A percentile compares a stretch with the other conserved stretches of the same genome.
phyloP scores from a whole-genome alignment of 495 filamentous ascomycete genomes.

The Neurospora terricola region DNA sequence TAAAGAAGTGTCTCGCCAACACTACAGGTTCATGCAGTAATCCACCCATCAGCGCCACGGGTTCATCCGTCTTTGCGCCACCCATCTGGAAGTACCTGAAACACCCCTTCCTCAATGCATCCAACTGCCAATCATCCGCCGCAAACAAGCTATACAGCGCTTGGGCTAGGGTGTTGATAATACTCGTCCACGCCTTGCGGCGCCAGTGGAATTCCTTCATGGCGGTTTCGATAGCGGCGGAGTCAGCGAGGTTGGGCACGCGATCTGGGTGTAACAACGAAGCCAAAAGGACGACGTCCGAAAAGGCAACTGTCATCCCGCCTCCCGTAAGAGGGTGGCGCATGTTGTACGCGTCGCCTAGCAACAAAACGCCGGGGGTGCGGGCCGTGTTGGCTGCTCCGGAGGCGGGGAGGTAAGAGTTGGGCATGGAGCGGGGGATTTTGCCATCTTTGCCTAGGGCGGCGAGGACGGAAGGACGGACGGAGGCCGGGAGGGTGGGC shows the following conservation, averaged over 20 bases:
- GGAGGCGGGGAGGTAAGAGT: constrained; percentile 71
- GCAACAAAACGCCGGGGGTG: constrained; percentile 64
- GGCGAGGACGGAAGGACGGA: constrained; percentile 61
- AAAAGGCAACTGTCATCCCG: constrained; percentile 92
- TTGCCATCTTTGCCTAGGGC: constrained; percentile 65
- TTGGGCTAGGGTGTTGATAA: constrained; percentile 94
- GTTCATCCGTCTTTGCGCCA: constrained; percentile 50
- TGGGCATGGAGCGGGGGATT: constrained; percentile 74
- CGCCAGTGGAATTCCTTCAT: constrained; percentile 79
- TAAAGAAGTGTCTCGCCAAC: constrained; percentile 88
- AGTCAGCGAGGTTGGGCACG: constrained; percentile 62
- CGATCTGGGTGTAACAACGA: constrained; percentile 55
- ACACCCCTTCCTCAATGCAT: constrained; percentile 78
- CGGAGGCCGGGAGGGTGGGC: constrained; percentile 60
- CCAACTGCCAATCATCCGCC: constrained; percentile 67
- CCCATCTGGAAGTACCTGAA: constrained; percentile 87
- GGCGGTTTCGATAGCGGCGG: constrained; percentile 49
- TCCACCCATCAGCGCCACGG: constrained; percentile 74
- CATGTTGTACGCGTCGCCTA: constrained; percentile 96
- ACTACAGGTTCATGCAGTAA: constrained; percentile 67
- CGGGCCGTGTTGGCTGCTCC: constrained; percentile 44
- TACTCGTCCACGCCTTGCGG: constrained; percentile 67
- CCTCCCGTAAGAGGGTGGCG: constrained; percentile 89
- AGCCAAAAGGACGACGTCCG: constrained; percentile 70
- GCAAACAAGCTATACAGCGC: constrained; percentile 87